These are phyloP conservation scores for sorghum (Sorghum bicolor) DNA, from an alignment of 176 grass and related monocot genomes.

Conservation along the genomic window DNA sequence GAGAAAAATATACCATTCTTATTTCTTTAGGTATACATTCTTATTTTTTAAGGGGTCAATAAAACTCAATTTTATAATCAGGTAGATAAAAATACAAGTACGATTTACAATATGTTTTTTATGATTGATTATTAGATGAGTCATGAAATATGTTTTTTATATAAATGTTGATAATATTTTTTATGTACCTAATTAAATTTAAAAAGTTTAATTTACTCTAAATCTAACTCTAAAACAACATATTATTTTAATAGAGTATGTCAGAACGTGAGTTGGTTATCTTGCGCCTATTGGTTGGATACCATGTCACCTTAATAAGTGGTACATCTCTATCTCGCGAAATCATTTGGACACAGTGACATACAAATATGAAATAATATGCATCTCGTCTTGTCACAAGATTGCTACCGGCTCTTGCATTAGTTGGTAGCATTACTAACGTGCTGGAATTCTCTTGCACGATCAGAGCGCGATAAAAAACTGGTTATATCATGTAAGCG, in stretches of 20 bases:
- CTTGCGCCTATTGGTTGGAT: constrained; percentile 18
- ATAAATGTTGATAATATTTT: no score
- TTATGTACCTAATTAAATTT: not conserved
- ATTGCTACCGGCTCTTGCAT: not conserved
- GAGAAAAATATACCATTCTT: not conserved
- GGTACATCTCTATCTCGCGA: not conserved
- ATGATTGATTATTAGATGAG: not conserved
- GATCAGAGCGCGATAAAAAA: no score
- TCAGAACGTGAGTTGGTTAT: not conserved
- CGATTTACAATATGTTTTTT: no score
- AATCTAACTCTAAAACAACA: not conserved
- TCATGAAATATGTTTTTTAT: not conserved
- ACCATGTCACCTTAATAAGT: not conserved
- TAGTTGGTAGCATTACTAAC: not conserved
- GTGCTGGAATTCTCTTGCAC: not conserved
- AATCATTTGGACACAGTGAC: not conserved
- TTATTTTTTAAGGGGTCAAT: not conserved
- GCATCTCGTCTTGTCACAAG: not conserved
- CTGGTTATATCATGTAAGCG: no score
- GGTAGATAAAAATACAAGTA: no score
- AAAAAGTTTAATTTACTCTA: not conserved
- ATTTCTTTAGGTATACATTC: no score
- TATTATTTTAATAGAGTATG: not conserved
- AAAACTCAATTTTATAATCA: not conserved
- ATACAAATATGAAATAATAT: not conserved